Conservation (phyloP, 2,329 filamentous ascomycete species). For the Colletotrichum kahawae region DNA sequence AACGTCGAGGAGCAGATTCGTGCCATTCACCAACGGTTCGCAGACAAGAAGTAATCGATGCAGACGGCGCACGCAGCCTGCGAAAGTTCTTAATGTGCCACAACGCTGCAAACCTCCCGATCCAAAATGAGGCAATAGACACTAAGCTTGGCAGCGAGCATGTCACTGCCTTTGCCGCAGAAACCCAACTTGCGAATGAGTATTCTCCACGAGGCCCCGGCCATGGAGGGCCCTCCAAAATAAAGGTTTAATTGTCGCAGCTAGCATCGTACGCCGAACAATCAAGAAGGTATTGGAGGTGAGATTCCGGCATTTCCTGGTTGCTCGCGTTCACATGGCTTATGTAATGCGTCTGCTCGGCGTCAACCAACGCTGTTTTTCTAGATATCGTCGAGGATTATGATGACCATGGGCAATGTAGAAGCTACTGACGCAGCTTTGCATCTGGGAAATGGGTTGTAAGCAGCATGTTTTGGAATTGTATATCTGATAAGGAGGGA, state of each 20-base stretch:
- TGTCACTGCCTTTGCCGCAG: background rate
- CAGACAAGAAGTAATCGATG: slow-evolving; percentile 17
- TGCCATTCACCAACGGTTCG: slow-evolving; percentile 62
- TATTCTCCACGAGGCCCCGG: background rate
- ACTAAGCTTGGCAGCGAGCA: background rate
- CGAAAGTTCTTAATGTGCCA: background rate
- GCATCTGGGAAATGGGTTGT: background rate
- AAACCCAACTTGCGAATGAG: background rate
- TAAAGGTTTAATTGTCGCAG: background rate
- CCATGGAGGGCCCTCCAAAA: background rate
- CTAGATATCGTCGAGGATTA: background rate
- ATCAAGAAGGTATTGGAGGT: background rate
- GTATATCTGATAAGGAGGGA: background rate
- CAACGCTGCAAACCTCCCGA: background rate
- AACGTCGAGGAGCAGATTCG: slow-evolving; percentile 89
- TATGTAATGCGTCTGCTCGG: background rate
- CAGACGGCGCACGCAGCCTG: background rate
- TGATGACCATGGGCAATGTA: background rate
- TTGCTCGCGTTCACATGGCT: background rate
- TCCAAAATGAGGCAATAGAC: background rate
- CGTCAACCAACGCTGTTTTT: background rate
- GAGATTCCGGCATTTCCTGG: background rate
- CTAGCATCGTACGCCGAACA: background rate
- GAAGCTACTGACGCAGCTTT: background rate
- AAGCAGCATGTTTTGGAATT: background rate